Percentiles rank a stretch among this genome's conserved stretches.
These are phyloP conservation scores for Backusella luteola DNA, from an alignment of 192 early-diverging fungal species.

Conservation along the genomic window DNA sequence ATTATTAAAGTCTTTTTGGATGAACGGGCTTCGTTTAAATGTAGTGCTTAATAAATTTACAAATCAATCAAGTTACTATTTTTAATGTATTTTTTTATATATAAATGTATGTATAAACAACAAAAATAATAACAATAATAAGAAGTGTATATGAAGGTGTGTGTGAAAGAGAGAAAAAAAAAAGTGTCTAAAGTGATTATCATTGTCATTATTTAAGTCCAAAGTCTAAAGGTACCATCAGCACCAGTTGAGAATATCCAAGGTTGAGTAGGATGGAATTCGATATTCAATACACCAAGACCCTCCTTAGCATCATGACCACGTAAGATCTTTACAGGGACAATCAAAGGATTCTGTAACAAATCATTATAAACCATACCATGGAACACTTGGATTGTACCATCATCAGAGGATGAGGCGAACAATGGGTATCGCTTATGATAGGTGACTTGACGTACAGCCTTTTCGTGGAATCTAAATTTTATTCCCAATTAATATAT, in stretches of 20 bases:
- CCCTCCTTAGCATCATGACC: constrained; percentile 70
- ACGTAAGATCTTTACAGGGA: constrained; percentile 93
- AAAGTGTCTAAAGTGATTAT: background rate
- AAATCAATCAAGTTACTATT: too few species aligned
- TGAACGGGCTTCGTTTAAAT: too few species aligned
- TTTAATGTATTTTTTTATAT: background rate
- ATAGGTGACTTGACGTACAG: constrained; percentile 85
- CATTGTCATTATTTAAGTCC: constrained; percentile 52
- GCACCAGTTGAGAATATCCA: constrained; percentile 95
- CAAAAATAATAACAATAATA: background rate
- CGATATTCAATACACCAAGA: constrained; percentile 47
- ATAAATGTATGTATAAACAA: background rate
- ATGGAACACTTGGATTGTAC: constrained; percentile 94
- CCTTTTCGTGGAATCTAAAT: constrained; percentile 77
- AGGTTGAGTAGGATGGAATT: constrained; percentile 96
- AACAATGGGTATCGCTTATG: constrained; percentile 91
- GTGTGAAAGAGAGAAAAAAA: background rate
- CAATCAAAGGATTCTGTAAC: constrained; percentile 95
- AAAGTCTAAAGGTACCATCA: constrained; percentile 86
- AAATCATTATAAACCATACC: constrained; percentile 98
- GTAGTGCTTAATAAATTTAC: too few species aligned
- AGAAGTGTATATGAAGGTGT: background rate
- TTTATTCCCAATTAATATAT: background rate
- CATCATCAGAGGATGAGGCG: constrained; percentile 91
- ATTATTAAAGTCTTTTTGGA: too few species aligned